phyloP scores from a whole-genome alignment of 306 rosid species.

The Pyrus communis region DNA sequence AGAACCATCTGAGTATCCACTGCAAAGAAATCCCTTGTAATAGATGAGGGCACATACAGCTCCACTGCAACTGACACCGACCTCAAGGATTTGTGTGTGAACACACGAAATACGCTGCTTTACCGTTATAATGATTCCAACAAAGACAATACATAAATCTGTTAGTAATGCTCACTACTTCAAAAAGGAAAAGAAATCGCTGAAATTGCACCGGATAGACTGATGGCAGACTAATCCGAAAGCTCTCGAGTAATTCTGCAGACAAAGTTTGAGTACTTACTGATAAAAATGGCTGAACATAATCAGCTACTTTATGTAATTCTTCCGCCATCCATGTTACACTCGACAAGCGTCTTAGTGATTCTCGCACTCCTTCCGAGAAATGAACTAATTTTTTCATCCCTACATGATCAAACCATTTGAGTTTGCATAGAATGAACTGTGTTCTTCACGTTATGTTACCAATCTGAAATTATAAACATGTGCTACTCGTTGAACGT shows the following conservation, averaged over 20 bases:
- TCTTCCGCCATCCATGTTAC: conserved; percentile 82
- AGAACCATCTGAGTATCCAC: conserved; percentile 80
- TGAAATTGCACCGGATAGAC: not conserved
- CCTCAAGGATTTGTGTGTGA: conserved; percentile 75
- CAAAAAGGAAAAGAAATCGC: not conserved
- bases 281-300: conserved; percentile 54
- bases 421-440: not conserved
- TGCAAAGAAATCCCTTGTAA: conserved; percentile 62
- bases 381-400: conserved; percentile 62
- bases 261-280: conserved; percentile 36
- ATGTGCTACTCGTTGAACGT: not conserved
- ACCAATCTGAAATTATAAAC: not conserved
- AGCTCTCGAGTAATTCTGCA: not conserved
- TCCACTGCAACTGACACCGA: conserved; percentile 37
- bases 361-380: conserved; percentile 75
- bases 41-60: conserved; percentile 69
- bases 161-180: not conserved
- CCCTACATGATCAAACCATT: conserved; percentile 29
- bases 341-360: conserved; percentile 64
- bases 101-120: conserved; percentile 84
- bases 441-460: not conserved
- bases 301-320: conserved; percentile 62
- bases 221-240: not conserved
- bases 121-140: conserved; percentile 31
- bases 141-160: not conserved